phyloP scores from a whole-genome alignment of 768 basidiomycete species.

The Tylopilus rubrobrunneus region DNA sequence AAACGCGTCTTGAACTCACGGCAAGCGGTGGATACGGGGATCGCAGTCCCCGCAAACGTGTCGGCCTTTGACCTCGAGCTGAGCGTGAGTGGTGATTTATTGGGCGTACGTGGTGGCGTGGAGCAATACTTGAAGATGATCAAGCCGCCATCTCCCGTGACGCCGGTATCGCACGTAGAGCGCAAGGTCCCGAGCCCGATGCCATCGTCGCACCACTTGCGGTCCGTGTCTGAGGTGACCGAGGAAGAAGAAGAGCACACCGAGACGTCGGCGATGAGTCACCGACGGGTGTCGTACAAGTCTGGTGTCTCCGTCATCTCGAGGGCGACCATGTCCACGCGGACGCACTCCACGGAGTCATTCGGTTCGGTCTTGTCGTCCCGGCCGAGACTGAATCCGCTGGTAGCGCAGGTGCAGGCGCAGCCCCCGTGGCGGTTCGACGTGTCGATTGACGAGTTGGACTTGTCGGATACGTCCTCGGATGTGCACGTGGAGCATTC shows the following conservation, averaged over 20 bases:
- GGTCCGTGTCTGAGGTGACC: constrained; percentile 30
- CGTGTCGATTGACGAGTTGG: constrained; percentile 73
- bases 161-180: constrained; percentile 5
- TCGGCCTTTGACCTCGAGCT: constrained; percentile 72
- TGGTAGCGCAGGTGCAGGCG: constrained; percentile 33
- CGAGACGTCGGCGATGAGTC: constrained; percentile 16
- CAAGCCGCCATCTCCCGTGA: constrained; percentile 32
- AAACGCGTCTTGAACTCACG: constrained; percentile 66
- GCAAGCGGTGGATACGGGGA: constrained; percentile 33
- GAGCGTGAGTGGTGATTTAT: constrained; percentile 55
- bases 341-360: constrained; percentile 33
- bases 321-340: constrained; percentile 17
- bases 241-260: constrained; percentile 24
- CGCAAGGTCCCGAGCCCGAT: constrained; percentile 7
- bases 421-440: constrained; percentile 60
- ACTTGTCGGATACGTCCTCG: constrained; percentile 76
- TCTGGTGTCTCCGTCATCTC: constrained; percentile 21
- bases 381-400: constrained; percentile 26
- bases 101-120: constrained; percentile 58
- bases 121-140: constrained; percentile 64
- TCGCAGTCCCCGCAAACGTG: constrained; percentile 41
- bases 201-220: constrained; percentile 19
- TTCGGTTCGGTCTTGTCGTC: constrained; percentile 33
- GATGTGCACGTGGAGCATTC: constrained; percentile 36
- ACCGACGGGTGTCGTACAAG: constrained; percentile 18